Base-by-base conservation (phyloP, 1,284 basidiomycete species). In the Abortiporus biennis region DNA sequence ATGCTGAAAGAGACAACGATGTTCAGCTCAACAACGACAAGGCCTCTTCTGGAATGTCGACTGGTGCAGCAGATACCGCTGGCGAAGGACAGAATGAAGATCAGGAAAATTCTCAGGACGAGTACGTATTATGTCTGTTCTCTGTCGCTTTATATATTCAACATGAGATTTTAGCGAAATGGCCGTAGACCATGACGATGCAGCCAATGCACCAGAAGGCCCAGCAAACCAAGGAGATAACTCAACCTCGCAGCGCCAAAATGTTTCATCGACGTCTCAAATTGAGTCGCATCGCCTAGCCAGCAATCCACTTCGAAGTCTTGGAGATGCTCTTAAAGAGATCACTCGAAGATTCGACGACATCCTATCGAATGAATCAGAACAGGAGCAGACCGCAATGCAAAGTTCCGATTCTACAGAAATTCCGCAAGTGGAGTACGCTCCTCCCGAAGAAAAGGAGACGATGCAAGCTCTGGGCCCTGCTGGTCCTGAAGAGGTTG, bases 401-500 rank as follows among this genome's bases (percentile, higher is more conserved):
- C n/a, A n/a, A n/a, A n/a, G n/a, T n/a, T n/a, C n/a, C n/a, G 57
- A 61, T 13, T 54, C 63, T 12, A 69, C 72, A 33, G 64, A n/a
- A n/a, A n/a, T 73, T 2, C 67, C 74, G 1, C 80, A 84, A 54
- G 70, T 96, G 16, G 91, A 97, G 59, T 94, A 96, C 61, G 68
- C 90, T n/a, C 78, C 76, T 16, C 80, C 87, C 6, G 78, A 81
- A 23, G 82, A 89, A 47, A 68, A 82, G 44, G 72, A 85, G 36
- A 80, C 88, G 40, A 85, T 89, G 75, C 92, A 98, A 61, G 92
- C 93, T 1, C 75, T 98, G 9, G 95, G 93, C 4, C 81, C 89
- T 1, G 87, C 93, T 1, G 78, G 77, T 9, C 81, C 88, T 36
- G 90, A 94, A 51, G 81, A 93, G 57, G 78, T 80, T 25, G 83